Evolutionary conservation across 495 filamentous ascomycete species (phyloP), one percentile per base, ranked within the genome.

Genomic region (Penicillium argentinense): DNA sequence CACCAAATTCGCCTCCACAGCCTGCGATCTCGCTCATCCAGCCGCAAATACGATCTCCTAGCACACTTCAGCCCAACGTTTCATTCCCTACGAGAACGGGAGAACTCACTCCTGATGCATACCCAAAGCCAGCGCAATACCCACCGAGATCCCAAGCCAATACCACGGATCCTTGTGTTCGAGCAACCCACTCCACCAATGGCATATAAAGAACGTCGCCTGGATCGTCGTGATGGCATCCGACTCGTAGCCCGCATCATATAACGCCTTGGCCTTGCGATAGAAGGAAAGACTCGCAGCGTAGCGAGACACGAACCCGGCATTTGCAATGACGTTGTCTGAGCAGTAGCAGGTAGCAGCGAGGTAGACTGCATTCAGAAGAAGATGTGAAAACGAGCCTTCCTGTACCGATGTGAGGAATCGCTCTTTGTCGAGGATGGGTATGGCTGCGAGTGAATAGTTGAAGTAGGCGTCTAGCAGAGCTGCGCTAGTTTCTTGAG

Each of bases 121-220:
- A 19, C 58, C 58, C 5, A 57, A 19, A 9, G 58, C 51, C 30
- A 53, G 58, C 19, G 58, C 58, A 39, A 57, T 49, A 14, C 51
- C 39, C 9, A 41, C 42, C 1, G 46, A 42, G 0, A 61, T 48
- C 11, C 58, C 54, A 28, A 48, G 14, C 58, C 58, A 61, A 29
- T 61, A 55, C 58, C 58, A 61, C 28, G 50, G 29, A 30, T 61
- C 58, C 28, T 61, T 55, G 9, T 47, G 54, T 14, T 61, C 50
- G 11, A 54, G 45, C 3, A 53, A 45, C 23, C 41, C 46, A 33
- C 43, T 54, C 59, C 59, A 62, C 59, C 59, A 62, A 39, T 53
- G 39, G 8, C 47, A 46, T 19, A 62, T 44, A 11, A 49, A 49
- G 13, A 43, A 59, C 3, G 53, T 49, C 0, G 49, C 49, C 39